Evolutionary conservation across 208 protist genomes (phyloP), one percentile per base, ranked within the genome.

Genomic region (Angomonas ambiguus): DNA sequence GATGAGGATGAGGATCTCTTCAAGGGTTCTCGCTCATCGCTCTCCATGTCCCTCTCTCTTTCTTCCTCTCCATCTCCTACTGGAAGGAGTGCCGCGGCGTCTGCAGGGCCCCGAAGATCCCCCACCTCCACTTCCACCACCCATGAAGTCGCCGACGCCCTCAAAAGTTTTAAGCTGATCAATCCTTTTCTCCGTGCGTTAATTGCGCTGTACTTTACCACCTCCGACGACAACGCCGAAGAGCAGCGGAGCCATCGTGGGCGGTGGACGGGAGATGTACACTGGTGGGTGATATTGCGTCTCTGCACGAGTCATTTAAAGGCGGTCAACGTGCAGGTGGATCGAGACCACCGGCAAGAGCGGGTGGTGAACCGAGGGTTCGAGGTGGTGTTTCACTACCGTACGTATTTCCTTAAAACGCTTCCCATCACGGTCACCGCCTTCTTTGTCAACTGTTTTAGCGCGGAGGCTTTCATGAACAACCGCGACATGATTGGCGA

Each of bases 381-480:
- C 4, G 51, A 60, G 28, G 55, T 64, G n/a, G 55, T 92, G 32
- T 62, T 64, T 35, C 59, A 62, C 2, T 84, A 86, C 62, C 77
- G 82, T 28, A 57, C 73, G 22, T 74, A 85, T 45, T 83, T 79
- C 48, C 68, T 87, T 41, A 76, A 78, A 2, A 79, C 78, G 20
- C 60, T 85, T 20, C 80, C 80, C 0, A 56, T 83, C 0, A 65
- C 78, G 11, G 16, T 88, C 13, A 45, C 80, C 0, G 80, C 76
- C 32, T 87, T 87, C 57, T 74, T 87, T 51, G 74, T 78, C 38
- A 82, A 82, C 63, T 83, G 82, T 70, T 92, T 84, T 71, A 76
- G 64, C 63, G 69, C 67, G 30, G 71, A 65, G 10, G 63, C 59
- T 24, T 92, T 77, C 72, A 78, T 74, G 22, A 73, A 69, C 0